Evolutionary conservation across 2,329 filamentous ascomycete species (phyloP), one percentile per base, ranked within the genome.

Genomic region (Botrytis tulipae): DNA sequence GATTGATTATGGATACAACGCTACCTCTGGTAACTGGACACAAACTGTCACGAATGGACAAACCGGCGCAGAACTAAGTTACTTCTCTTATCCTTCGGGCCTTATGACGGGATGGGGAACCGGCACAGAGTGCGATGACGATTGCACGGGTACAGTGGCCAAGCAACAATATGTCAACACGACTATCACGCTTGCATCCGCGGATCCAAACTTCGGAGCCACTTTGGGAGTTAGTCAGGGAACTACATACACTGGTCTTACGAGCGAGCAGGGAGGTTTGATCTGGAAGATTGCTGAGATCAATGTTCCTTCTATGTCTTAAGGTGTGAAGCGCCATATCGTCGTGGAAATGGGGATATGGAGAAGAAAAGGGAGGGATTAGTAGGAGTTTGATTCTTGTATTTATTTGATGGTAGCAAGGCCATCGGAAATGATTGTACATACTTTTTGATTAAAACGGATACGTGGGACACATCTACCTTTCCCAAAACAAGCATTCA

Each of bases 151-250:
- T n/a, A 84, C 83, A n/a, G 76, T 82, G 42, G 79, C 80, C 9
- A 75, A 79, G 8, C 83, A 84, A 77, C 77, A 79, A 25, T 84
- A 84, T 75, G 71, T 80, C 59, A 81, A 83, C 73, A 84, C 82
- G 1, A 77, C 77, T n/a, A 82, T 84, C 72, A 84, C 82, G 25
- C 79, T 84, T 8, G 80, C 79, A 1, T 75, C 76, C 8, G 79
- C 81, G 0, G 83, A 82, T 73, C 76, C 77, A 35, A 75, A 76
- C 12, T 83, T 81, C 68, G 78, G 78, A 54, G 73, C 75, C 32
- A 82, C 79, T 8, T 75, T 81, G 37, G 73, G 75, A 10, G 73
- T 75, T n/a, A 78, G 76, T 63, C 74, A 74, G 7, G 82, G 82
- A 42, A 81, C 82, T 3, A 82, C 78, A 0, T 83, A 83, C 70